phyloP scores from a whole-genome alignment of 257 asterid species.

The Nicotiana obtusifolia region DNA sequence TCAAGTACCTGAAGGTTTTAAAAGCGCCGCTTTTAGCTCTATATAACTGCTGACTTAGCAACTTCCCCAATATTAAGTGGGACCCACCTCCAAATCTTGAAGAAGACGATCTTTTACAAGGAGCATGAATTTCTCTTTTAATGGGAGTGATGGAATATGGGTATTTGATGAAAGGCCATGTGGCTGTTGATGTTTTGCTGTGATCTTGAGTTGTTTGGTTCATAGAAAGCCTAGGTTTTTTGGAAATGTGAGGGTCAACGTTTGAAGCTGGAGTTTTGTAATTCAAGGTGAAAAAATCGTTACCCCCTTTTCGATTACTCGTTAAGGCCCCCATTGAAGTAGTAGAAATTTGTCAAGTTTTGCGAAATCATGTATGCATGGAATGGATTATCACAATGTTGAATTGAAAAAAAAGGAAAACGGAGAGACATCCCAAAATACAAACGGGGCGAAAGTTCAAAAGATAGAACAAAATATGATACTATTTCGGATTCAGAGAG shows the following conservation, averaged over 20 bases:
- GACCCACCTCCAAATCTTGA: slow-evolving; percentile 15
- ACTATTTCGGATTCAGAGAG: not conserved
- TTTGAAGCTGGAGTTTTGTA: slow-evolving; percentile 21
- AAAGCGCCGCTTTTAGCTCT: slow-evolving; percentile 17
- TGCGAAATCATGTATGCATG: not conserved
- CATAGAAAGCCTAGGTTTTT: slow-evolving; percentile 33
- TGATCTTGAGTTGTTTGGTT: slow-evolving; percentile 13
- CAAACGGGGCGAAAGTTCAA: not conserved
- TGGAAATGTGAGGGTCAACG: slow-evolving; percentile 32
- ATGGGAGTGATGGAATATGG: slow-evolving; percentile 30
- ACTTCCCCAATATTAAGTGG: slow-evolving; percentile 33
- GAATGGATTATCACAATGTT: not conserved
- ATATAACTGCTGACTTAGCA: not conserved
- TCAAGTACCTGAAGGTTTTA: slow-evolving; percentile 21
- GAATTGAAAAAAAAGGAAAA: not conserved
- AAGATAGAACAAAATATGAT: not conserved
- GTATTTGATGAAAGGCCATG: slow-evolving; percentile 28
- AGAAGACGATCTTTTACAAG: slow-evolving; percentile 22
- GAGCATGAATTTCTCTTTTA: slow-evolving; percentile 57
- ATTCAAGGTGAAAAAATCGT: slow-evolving; percentile 23
- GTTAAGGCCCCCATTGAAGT: slow-evolving; percentile 54
- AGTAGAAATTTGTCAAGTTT: not conserved
- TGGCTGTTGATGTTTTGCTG: slow-evolving; percentile 16
- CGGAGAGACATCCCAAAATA: not conserved
- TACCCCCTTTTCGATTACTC: slow-evolving; percentile 48